Percentiles rank a stretch among this genome's conserved stretches.
These are phyloP conservation scores for Macrocybe gigantea DNA, from an alignment of 768 basidiomycete genomes.

Conservation along the genomic window DNA sequence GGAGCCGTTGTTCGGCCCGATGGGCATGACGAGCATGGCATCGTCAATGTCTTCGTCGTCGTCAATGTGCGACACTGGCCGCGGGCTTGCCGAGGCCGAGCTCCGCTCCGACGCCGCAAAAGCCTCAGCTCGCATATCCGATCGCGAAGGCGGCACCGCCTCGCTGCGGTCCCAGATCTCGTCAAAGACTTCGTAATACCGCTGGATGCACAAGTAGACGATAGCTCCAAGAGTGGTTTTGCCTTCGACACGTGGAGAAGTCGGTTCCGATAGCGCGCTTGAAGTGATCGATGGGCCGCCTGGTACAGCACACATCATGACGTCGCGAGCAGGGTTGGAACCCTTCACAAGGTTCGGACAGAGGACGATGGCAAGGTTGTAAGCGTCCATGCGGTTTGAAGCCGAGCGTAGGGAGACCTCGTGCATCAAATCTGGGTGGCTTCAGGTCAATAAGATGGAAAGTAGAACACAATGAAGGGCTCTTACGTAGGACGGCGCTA, in stretches of 20 bases:
- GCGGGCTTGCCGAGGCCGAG: constrained; percentile 12
- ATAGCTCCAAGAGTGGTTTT: constrained; percentile 65
- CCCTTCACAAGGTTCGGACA: constrained; percentile 76
- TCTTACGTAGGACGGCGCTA: constrained; percentile 60
- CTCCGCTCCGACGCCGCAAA: constrained; percentile 7
- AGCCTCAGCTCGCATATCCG: constrained; percentile 4
- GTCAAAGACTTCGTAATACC: constrained; percentile 84
- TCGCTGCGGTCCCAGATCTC: constrained; percentile 71
- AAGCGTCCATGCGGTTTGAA: constrained; percentile 75
- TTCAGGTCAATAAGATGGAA: constrained; percentile 8
- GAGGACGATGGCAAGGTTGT: constrained; percentile 76
- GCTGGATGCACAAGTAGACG: constrained; percentile 72
- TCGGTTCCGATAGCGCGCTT: background rate
- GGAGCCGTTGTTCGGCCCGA: constrained; percentile 34
- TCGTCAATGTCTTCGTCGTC: constrained; percentile 77
- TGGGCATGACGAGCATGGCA: constrained; percentile 67
- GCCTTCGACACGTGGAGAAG: constrained; percentile 31
- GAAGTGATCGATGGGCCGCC: constrained; percentile 23
- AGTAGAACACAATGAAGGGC: background rate
- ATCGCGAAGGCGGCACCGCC: constrained; percentile 32
- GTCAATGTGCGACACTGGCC: constrained; percentile 28
- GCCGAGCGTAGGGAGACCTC: constrained; percentile 67
- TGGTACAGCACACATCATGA: constrained; percentile 65
- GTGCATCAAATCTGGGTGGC: constrained; percentile 61
- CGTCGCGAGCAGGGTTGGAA: constrained; percentile 62